Evolutionary conservation across 1,284 basidiomycete genomes (phyloP), one percentile per base, ranked within the genome.

Genomic region (Sanghuangporus baumii): DNA sequence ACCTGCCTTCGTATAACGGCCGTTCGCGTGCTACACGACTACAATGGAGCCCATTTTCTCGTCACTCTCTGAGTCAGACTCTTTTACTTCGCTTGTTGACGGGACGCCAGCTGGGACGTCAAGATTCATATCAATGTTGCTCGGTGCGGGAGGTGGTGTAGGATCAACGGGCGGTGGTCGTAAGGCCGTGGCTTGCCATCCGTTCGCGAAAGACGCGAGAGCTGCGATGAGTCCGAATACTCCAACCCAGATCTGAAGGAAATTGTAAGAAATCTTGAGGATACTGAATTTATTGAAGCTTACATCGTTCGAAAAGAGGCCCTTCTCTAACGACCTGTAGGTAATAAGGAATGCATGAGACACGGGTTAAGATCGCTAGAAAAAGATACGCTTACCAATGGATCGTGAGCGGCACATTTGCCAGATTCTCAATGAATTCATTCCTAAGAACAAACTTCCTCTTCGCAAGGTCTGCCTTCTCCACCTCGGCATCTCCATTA

Each of bases 401-500:
- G 57, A 93, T 73, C 3, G 93, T 91, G 61, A 93, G 74, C 3
- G 93, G 93, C 46, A 94, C 74, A 71, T 93, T 90, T 37, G 85
- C 86, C 4, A 88, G 65, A 69, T 94, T 94, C 54, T 86, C 83
- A 55, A 90, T 75, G 26, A 91, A 71, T 67, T 94, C 90, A 64
- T 84, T 87, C 79, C 85, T 84, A 63, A 89, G 85, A 14, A 87
- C 83, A 65, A 84, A 80, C 83, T 89, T 89, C 66, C 84, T 76
- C 65, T 82, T 77, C 50, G 72, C 67, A 23, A 93, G 71, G 58
- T 88, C 85, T 34, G 79, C 75, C 66, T 82, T 82, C 65, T 89
- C 86, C 40, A 75, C 75, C 2, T 67, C 69, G n/a, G 71, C 74
- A 26, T 79, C 66, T 6, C 75, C 76, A n/a, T 76, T 76, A 2